phyloP scores from a whole-genome alignment of 495 filamentous ascomycete genomes.

The Xanthoparmelia taractica region DNA sequence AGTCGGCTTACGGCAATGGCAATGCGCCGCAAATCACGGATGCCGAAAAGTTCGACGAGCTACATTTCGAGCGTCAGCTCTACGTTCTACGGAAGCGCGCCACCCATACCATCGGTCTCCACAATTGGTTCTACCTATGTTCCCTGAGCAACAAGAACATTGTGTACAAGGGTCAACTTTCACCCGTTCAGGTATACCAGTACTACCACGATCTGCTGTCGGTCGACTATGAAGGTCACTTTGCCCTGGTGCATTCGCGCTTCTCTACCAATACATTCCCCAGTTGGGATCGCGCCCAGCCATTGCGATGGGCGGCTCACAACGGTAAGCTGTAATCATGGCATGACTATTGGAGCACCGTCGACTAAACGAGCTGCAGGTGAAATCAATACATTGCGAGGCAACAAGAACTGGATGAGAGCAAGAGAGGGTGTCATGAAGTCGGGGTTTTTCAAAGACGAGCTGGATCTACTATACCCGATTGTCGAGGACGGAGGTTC shows the following conservation, averaged over 20 bases:
- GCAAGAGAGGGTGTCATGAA: slow-evolving; percentile 93
- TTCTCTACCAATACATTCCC: slow-evolving; percentile 99
- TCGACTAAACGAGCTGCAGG: slow-evolving; percentile 41
- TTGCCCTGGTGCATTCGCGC: slow-evolving; percentile 93
- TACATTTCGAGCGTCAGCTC: slow-evolving; percentile 84
- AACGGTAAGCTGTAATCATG: slow-evolving; percentile 56
- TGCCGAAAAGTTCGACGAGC: slow-evolving; percentile 71
- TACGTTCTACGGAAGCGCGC: slow-evolving; percentile 92
- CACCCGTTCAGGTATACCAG: slow-evolving; percentile 95
- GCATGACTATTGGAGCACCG: neutral
- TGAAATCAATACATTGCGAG: slow-evolving; percentile 96
- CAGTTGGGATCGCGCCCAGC: slow-evolving; percentile 97
- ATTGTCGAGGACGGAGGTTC: slow-evolving; percentile 97
- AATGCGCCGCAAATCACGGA: slow-evolving; percentile 74
- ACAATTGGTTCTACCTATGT: slow-evolving; percentile 99
- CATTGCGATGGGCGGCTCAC: slow-evolving; percentile 93
- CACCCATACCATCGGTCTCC: slow-evolving; percentile 86
- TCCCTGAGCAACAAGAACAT: slow-evolving; percentile 98
- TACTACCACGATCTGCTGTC: slow-evolving; percentile 98
- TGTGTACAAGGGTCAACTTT: slow-evolving; percentile 97
- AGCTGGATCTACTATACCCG: slow-evolving; percentile 85
- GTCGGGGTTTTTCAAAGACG: slow-evolving; percentile 86
- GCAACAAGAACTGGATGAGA: slow-evolving; percentile 99
- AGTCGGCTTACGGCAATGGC: slow-evolving; percentile 78
- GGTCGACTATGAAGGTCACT: slow-evolving; percentile 96